Conservation (phyloP, 139 green algal genomes). For the Chlamydomonas schloesseri region DNA sequence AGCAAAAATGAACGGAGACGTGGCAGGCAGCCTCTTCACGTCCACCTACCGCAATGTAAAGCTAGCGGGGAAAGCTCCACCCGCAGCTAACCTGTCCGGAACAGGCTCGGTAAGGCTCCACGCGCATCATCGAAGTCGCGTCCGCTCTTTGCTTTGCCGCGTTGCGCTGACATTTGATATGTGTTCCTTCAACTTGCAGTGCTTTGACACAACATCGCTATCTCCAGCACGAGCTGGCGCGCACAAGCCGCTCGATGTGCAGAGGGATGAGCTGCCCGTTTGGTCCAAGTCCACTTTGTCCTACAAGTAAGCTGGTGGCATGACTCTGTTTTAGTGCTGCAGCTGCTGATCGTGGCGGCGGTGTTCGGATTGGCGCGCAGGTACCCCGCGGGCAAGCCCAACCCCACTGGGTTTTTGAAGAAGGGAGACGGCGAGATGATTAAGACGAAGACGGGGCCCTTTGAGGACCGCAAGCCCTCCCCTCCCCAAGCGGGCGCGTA, state of each 20-base stretch:
- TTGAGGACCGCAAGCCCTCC: slow-evolving; percentile 39
- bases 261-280: slow-evolving; percentile 62
- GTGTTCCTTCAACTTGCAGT: slow-evolving; percentile 50
- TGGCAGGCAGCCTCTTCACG: slow-evolving; percentile 76
- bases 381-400: slow-evolving; percentile 57
- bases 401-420: slow-evolving; percentile 65
- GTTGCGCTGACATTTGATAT: background rate
- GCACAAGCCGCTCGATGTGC: slow-evolving; percentile 58
- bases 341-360: background rate
- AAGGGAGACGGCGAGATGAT: slow-evolving; percentile 59
- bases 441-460: slow-evolving; percentile 38
- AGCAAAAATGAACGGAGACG: slow-evolving; percentile 55
- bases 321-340: too few species aligned
- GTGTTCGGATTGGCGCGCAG: slow-evolving; percentile 28
- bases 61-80: slow-evolving; percentile 63
- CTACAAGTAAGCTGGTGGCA: slow-evolving; percentile 64
- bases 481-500: slow-evolving; percentile 63
- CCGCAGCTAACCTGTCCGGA: slow-evolving; percentile 51
- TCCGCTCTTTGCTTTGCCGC: background rate
- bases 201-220: slow-evolving; percentile 75
- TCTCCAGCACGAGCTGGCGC: slow-evolving; percentile 59
- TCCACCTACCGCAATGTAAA: slow-evolving; percentile 72
- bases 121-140: background rate
- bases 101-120: slow-evolving; percentile 68
- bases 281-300: slow-evolving; percentile 73